Evolutionary conservation across 192 early-diverging fungal species (phyloP).

Genomic region (Podochytrium sp.): DNA sequence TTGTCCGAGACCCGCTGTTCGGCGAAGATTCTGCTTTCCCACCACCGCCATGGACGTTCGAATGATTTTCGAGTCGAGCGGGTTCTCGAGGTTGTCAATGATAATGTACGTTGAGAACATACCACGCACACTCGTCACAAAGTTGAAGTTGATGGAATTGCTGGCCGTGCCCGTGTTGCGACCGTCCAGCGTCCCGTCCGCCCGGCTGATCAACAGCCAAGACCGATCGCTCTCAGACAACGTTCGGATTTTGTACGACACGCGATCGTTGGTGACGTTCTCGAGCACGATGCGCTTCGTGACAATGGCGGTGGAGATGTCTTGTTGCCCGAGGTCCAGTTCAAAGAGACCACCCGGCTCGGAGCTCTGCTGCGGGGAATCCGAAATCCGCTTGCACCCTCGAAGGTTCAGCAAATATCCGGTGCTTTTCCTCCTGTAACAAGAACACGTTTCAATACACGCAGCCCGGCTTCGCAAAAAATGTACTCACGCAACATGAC

Average conservation of each 20-base stretch:
- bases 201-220: conserved; percentile 71
- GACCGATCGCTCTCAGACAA: conserved; percentile 58
- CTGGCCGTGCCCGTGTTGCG: conserved; percentile 38
- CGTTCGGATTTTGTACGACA: conserved; percentile 66
- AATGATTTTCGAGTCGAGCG: conserved; percentile 72
- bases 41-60: conserved; percentile 75
- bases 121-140: conserved; percentile 61
- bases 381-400: conserved; percentile 69
- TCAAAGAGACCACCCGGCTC: conserved; percentile 71
- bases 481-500: background rate
- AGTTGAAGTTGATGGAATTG: conserved; percentile 67
- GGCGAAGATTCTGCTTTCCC: conserved; percentile 50
- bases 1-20: conserved; percentile 11
- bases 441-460: background rate
- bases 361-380: conserved; percentile 32
- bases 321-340: conserved; percentile 80
- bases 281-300: conserved; percentile 71
- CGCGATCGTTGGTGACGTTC: conserved; percentile 51
- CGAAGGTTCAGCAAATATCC: conserved; percentile 57
- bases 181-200: conserved; percentile 72
- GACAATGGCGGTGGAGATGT: conserved; percentile 58
- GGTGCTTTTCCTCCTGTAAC: conserved; percentile 1
- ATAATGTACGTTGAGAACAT: conserved; percentile 74
- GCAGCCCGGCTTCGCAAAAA: background rate
- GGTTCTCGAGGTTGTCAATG: conserved; percentile 75